Conservation (phyloP, 2,329 filamentous ascomycete species). For the Juglanconis sp. region DNA sequence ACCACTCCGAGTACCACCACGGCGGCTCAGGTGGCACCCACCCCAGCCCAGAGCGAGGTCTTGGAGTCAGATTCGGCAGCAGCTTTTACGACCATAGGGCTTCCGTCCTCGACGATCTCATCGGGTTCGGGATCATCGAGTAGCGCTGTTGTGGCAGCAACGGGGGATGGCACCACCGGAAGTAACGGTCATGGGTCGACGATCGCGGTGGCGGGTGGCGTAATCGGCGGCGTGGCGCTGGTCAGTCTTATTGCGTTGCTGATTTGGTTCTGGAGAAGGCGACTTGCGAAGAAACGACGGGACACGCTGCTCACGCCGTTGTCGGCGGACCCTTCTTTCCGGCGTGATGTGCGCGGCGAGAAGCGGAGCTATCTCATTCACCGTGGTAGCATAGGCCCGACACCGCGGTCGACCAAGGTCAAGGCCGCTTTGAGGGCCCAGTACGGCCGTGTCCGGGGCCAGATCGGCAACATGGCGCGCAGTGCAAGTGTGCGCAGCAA, state of each 20-base stretch:
- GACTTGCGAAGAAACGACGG: slow-evolving; percentile 38
- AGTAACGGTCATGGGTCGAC: slow-evolving; percentile 31
- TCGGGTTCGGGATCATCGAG: neutral
- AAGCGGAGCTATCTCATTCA: slow-evolving; percentile 40
- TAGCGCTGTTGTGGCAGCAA: slow-evolving; percentile 16
- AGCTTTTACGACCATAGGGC: slow-evolving; percentile 18
- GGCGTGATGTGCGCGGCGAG: slow-evolving; percentile 21
- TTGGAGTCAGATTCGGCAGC: slow-evolving; percentile 5
- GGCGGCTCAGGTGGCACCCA: neutral
- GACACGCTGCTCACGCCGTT: slow-evolving; percentile 50
- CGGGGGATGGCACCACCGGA: slow-evolving; percentile 12
- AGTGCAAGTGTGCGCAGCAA: slow-evolving; percentile 16
- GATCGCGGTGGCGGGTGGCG: slow-evolving; percentile 47
- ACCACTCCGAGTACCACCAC: neutral
- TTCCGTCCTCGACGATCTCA: slow-evolving; percentile 18
- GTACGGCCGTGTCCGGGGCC: slow-evolving; percentile 32
- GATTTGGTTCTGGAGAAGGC: slow-evolving; percentile 49
- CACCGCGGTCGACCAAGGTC: slow-evolving; percentile 40
- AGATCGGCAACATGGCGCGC: slow-evolving; percentile 28
- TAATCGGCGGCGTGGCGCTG: slow-evolving; percentile 47
- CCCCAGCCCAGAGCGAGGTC: slow-evolving; percentile 5
- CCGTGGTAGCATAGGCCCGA: slow-evolving; percentile 47
- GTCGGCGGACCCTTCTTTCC: slow-evolving; percentile 29
- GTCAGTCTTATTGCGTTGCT: slow-evolving; percentile 44
- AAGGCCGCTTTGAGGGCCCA: slow-evolving; percentile 37